Evolutionary conservation across 2,329 filamentous ascomycete species (phyloP), one percentile per base, ranked within the genome.

Genomic region (Myriosclerotinia scirpicola): DNA sequence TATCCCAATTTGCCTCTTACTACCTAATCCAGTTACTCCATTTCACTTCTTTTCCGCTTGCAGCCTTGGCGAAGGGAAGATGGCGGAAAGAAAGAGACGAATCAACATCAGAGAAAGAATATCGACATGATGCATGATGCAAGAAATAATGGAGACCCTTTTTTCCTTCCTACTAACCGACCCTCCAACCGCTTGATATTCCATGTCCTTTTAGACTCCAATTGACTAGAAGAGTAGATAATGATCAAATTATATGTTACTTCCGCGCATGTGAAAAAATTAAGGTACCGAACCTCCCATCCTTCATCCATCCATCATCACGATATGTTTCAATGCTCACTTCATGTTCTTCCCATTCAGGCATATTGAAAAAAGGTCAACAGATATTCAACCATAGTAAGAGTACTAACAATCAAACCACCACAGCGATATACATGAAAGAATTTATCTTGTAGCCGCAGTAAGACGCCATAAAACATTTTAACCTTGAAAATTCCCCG

Each of bases 371-470:
- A 54, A 30, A 52, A 63, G 38, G 34, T 48, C 55, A 59, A 59
- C 40, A 59, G 17, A 46, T 15, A 46, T 59, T 30, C 17, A 34
- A n/a, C 12, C 3, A 26, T n/a, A 20, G 40, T 59, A 46, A 5
- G 7, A 53, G 17, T 34, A 20, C 9, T 26, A 53, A 53, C 2
- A 20, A 34, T 34, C 30, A 34, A 44, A 17, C 42, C 53, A 54
- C 9, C 12, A 36, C 56, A 48, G 30, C 42, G 14, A 34, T 26
- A 44, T 44, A 52, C n/a, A 30, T 26, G n/a, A 40, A 40, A 26
- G 20, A 38, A 50, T 56, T 58, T 59, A 38, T 40, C 44, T 48
- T 15, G 36, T 59, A 58, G 63, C 63, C 63, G 63, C 63, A 65
- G n/a, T 52, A 65, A 65, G 63, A 65, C 54, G 14, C n/a, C 54